A percentile compares a stretch with the other conserved stretches of the same genome.
Evolutionary conservation across 2,329 filamentous ascomycete genomes (phyloP).

Genomic region (Geosmithia putterillii): DNA sequence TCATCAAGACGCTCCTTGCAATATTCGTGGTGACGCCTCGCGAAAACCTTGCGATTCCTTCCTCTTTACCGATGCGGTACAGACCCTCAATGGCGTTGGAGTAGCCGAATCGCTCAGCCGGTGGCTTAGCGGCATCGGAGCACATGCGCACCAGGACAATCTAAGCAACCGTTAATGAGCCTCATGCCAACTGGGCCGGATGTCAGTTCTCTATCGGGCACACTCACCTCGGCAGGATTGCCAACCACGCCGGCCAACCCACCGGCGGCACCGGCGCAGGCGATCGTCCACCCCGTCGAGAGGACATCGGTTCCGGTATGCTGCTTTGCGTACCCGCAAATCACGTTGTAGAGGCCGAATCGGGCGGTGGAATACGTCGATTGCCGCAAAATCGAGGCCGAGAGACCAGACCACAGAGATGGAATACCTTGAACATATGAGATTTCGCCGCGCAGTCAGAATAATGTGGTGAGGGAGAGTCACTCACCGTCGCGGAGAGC

Average conservation of each 20-base stretch:
- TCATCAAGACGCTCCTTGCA: slow-evolving; percentile 29
- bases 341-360: slow-evolving; percentile 26
- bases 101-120: slow-evolving; percentile 22
- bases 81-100: slow-evolving; percentile 22
- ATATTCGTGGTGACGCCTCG: slow-evolving; percentile 26
- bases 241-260: slow-evolving; percentile 29
- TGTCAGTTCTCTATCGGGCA: background rate
- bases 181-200: too few species aligned
- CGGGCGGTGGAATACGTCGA: slow-evolving; percentile 30
- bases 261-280: slow-evolving; percentile 24
- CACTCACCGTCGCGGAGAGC: slow-evolving; percentile 23
- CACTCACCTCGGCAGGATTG: slow-evolving; percentile 28
- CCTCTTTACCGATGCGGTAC: slow-evolving; percentile 20
- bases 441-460: background rate
- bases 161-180: too few species aligned
- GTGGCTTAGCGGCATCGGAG: slow-evolving; percentile 26
- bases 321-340: slow-evolving; percentile 15
- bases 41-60: slow-evolving; percentile 23
- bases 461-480: background rate
- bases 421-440: slow-evolving; percentile 16
- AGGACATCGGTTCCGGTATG: slow-evolving; percentile 16
- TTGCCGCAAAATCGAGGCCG: slow-evolving; percentile 29
- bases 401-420: slow-evolving; percentile 29
- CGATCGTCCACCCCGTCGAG: slow-evolving; percentile 19
- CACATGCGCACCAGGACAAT: slow-evolving; percentile 30